Evolutionary conservation across 1,139 yeast genomes (phyloP).

Genomic region (Lizanozyma gosingica): DNA sequence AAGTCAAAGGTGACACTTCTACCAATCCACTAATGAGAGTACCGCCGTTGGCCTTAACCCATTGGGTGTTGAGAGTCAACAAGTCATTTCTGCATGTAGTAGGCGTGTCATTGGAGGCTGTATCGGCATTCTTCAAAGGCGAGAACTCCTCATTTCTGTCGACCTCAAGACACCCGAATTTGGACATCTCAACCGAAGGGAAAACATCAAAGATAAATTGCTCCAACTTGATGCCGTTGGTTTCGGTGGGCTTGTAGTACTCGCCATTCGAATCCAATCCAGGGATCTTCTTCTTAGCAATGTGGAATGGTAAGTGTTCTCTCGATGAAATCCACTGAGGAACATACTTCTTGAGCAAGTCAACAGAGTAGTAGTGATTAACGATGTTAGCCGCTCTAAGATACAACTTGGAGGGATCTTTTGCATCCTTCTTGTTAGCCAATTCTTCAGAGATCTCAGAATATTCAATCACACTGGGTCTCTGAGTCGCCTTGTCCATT

Average conservation of each 20-base stretch:
- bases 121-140: slow-evolving; percentile 88
- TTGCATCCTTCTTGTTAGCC: slow-evolving; percentile 52
- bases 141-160: slow-evolving; percentile 79
- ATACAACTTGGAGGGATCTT: slow-evolving; percentile 47
- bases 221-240: slow-evolving; percentile 91
- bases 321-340: slow-evolving; percentile 65
- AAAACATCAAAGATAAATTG: slow-evolving; percentile 97
- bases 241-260: slow-evolving; percentile 50
- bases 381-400: slow-evolving; percentile 96
- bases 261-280: slow-evolving; percentile 41
- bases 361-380: slow-evolving; percentile 88
- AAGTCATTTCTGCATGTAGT: slow-evolving; percentile 66
- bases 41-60: slow-evolving; percentile 72
- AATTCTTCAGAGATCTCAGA: slow-evolving; percentile 77
- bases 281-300: slow-evolving; percentile 87
- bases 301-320: slow-evolving; percentile 76
- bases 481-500: slow-evolving; percentile 44
- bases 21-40: slow-evolving; percentile 39
- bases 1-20: slow-evolving; percentile 70
- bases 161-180: slow-evolving; percentile 91
- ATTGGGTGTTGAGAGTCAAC: slow-evolving; percentile 61
- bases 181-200: slow-evolving; percentile 61
- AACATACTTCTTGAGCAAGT: slow-evolving; percentile 48
- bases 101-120: slow-evolving; percentile 76
- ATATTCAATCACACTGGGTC: slow-evolving; percentile 91